A percentile compares a stretch with the other conserved stretches of the same genome.
Conservation (phyloP, 2,329 filamentous ascomycete genomes). For the Pestalotiopsis sp. region DNA sequence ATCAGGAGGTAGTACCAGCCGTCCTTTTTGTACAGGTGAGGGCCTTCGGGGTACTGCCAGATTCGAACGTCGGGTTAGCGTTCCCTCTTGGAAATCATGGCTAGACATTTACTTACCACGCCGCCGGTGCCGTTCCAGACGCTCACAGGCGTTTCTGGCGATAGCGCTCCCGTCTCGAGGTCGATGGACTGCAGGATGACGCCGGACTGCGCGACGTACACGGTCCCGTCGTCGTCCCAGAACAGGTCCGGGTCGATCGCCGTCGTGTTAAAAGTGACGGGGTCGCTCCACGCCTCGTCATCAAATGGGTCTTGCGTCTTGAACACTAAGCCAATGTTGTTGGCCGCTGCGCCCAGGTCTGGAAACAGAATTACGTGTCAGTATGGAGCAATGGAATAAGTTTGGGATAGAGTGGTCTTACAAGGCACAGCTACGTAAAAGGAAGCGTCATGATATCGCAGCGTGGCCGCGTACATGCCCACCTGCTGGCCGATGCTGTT, state of each 20-base stretch:
- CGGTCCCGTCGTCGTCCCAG: constrained; percentile 19
- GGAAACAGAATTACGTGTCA: not conserved
- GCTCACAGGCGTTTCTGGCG: constrained; percentile 9
- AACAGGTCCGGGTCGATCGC: constrained; percentile 15
- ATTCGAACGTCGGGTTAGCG: not conserved
- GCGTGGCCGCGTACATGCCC: constrained; percentile 35
- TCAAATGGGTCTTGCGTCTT: constrained; percentile 9
- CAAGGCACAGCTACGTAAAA: constrained; percentile 28
- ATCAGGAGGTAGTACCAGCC: constrained; percentile 46
- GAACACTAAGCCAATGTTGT: constrained; percentile 10
- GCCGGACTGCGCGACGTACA: constrained; percentile 20
- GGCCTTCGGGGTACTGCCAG: constrained; percentile 34
- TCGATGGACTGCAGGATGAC: constrained; percentile 13
- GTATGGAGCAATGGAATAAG: not conserved
- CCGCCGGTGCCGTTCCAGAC: constrained; percentile 33
- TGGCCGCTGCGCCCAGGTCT: constrained; percentile 15
- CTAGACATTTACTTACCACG: constrained; percentile 12
- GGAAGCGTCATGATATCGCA: constrained; percentile 29
- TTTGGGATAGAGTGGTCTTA: not conserved
- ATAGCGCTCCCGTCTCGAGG: constrained; percentile 12
- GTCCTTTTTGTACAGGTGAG: constrained; percentile 40
- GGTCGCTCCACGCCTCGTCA: constrained; percentile 18
- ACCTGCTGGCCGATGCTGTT: constrained; percentile 19
- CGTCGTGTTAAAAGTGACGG: constrained; percentile 27
- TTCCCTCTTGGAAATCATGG: not conserved